phyloP scores from a whole-genome alignment of 352 stramenopile genomes.

The Globisporangium uncinulatum region DNA sequence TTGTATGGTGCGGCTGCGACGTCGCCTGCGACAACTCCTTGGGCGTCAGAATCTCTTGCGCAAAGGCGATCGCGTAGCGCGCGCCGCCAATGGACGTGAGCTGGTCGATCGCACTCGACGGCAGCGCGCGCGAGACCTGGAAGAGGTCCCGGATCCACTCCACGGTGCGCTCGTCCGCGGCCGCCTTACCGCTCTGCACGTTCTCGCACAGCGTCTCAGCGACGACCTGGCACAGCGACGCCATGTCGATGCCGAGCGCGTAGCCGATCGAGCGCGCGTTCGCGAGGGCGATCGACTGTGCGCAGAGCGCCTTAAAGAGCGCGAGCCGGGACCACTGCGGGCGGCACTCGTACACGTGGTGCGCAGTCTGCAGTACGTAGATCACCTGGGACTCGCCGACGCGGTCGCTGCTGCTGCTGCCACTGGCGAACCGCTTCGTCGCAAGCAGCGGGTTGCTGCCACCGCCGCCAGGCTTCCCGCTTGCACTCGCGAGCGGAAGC shows the following conservation, averaged over 20 bases:
- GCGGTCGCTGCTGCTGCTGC: slow-evolving; percentile 12
- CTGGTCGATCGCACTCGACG: slow-evolving; percentile 63
- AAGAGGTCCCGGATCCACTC: slow-evolving; percentile 79
- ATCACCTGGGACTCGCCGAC: slow-evolving; percentile 51
- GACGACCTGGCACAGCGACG: slow-evolving; percentile 78
- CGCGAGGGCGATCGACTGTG: slow-evolving; percentile 42
- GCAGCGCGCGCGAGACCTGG: slow-evolving; percentile 57
- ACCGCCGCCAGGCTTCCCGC: background rate
- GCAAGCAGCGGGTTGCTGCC: background rate
- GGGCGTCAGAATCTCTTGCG: slow-evolving; percentile 38
- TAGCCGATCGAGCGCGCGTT: slow-evolving; percentile 84
- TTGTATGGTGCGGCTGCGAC: background rate
- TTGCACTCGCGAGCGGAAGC: slow-evolving; percentile 1
- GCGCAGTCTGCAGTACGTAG: slow-evolving; percentile 78
- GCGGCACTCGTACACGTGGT: slow-evolving; percentile 82
- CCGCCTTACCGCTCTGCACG: slow-evolving; percentile 19
- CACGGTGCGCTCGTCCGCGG: slow-evolving; percentile 22
- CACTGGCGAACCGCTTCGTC: background rate
- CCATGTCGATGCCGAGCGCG: slow-evolving; percentile 83
- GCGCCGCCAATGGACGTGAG: slow-evolving; percentile 50
- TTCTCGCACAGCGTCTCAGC: slow-evolving; percentile 68
- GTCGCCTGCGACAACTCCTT: background rate
- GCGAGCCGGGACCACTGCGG: slow-evolving; percentile 79
- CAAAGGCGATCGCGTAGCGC: slow-evolving; percentile 54
- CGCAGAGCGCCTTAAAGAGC: slow-evolving; percentile 70